These are phyloP conservation scores for Ophiostoma angusticollis DNA, from an alignment of 2,329 filamentous ascomycete species.

Conservation along the genomic window DNA sequence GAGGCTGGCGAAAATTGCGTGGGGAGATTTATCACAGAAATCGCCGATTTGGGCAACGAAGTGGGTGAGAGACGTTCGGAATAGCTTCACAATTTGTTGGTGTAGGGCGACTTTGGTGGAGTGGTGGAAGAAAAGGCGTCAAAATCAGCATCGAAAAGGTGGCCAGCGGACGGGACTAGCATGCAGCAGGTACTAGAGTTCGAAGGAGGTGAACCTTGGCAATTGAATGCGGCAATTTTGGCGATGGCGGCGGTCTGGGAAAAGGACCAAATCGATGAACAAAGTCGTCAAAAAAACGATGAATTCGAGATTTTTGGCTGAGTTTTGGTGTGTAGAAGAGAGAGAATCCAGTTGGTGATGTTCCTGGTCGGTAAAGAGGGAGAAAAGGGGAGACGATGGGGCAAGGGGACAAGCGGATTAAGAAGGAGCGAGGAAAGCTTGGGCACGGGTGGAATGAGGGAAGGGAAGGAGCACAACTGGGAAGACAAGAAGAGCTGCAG, in stretches of 20 bases:
- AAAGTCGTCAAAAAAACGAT: constrained; percentile 12
- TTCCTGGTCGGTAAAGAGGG: neutral
- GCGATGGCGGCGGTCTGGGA: constrained; percentile 18
- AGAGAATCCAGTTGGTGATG: constrained; percentile 15
- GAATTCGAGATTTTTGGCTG: constrained; percentile 14
- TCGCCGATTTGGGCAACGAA: constrained; percentile 4
- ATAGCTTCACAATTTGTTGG: constrained; percentile 10
- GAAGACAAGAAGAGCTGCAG: constrained; percentile 17
- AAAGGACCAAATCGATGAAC: constrained; percentile 25
- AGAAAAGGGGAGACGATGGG: constrained; percentile 3
- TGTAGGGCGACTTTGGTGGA: neutral
- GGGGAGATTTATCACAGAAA: neutral
- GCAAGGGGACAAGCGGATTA: constrained; percentile 6
- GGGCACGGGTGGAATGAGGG: constrained; percentile 16
- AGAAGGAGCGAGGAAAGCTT: constrained; percentile 7
- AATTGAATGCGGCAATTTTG: constrained; percentile 25
- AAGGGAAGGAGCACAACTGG: constrained; percentile 9
- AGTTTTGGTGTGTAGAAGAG: constrained; percentile 20
- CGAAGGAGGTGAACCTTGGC: constrained; percentile 19
- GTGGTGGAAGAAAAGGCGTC: neutral
- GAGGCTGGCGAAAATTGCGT: neutral
- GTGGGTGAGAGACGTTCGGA: constrained; percentile 5
- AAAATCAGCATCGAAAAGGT: neutral
- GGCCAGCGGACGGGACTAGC: constrained; percentile 14
- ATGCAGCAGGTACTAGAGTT: constrained; percentile 16